These are phyloP conservation scores for Cubamyces lactineus DNA, from an alignment of 768 basidiomycete genomes.

Conservation along the genomic window DNA sequence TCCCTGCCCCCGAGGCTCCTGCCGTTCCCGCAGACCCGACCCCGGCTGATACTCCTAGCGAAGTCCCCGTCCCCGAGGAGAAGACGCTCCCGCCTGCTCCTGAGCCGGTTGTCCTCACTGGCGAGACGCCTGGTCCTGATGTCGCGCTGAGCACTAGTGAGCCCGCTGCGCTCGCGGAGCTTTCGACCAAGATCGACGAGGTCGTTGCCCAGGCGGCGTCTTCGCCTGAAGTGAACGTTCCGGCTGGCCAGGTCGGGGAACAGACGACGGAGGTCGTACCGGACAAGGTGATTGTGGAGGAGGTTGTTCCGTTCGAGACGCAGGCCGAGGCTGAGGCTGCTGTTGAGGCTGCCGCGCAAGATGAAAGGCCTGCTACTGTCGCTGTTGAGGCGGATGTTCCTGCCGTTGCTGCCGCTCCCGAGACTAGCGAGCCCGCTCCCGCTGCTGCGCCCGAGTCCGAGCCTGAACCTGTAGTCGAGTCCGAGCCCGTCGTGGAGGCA, in stretches of 20 bases:
- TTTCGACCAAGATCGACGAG: conserved; percentile 20
- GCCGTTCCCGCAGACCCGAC: conserved; percentile 19
- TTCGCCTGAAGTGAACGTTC: conserved; percentile 2
- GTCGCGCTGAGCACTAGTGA: conserved; percentile 37
- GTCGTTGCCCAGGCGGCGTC: conserved; percentile 17
- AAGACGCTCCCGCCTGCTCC: conserved; percentile 35
- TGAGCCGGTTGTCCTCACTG: conserved; percentile 34
- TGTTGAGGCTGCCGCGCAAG: background rate
- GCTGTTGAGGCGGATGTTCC: background rate
- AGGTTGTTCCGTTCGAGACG: conserved; percentile 4
- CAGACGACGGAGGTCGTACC: conserved; percentile 1
- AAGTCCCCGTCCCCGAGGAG: conserved; percentile 10
- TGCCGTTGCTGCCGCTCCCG: background rate
- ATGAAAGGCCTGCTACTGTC: background rate
- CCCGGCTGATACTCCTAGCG: conserved; percentile 4
- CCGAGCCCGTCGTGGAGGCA: conserved; percentile 11
- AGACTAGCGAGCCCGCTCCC: background rate
- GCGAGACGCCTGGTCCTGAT: conserved; percentile 35
- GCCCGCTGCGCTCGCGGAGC: conserved; percentile 30
- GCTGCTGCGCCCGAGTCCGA: conserved; percentile 16
- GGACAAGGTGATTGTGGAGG: conserved; percentile 1
- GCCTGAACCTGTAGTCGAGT: conserved; percentile 16
- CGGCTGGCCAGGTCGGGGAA: background rate
- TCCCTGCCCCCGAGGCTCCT: conserved; percentile 15
- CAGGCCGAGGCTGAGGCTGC: conserved; percentile 1